Evolutionary conservation across 176 grass and related monocot species (phyloP).

Genomic region (Poa annua): DNA sequence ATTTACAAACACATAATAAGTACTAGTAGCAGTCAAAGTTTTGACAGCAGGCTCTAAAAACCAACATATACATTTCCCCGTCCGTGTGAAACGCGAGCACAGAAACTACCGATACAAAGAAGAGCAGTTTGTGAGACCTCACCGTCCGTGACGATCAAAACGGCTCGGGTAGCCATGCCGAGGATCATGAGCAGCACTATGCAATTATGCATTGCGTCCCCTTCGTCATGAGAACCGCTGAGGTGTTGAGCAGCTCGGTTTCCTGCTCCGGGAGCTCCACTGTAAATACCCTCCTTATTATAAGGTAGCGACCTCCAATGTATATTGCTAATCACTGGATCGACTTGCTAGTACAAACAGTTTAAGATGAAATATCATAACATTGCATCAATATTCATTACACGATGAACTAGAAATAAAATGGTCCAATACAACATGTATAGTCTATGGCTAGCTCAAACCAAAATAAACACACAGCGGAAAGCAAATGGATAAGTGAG

Average conservation of each 20-base stretch:
- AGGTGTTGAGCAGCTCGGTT: neutral
- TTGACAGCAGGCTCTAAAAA: neutral
- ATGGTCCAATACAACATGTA: too few species aligned
- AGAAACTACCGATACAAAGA: neutral
- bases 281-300: too few species aligned
- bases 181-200: conserved; percentile 20
- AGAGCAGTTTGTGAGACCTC: neutral
- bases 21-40: neutral
- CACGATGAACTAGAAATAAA: too few species aligned
- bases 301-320: too few species aligned
- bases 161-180: neutral
- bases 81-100: too few species aligned
- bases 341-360: too few species aligned
- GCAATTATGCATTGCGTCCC: neutral
- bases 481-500: too few species aligned
- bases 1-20: neutral
- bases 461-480: too few species aligned
- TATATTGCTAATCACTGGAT: too few species aligned
- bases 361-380: too few species aligned
- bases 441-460: too few species aligned
- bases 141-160: conserved; percentile 31
- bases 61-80: neutral
- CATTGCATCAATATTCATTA: too few species aligned
- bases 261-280: neutral
- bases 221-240: conserved; percentile 13